phyloP scores from a whole-genome alignment of 441 rosid species.

The Pelargonium cotyledonis region DNA sequence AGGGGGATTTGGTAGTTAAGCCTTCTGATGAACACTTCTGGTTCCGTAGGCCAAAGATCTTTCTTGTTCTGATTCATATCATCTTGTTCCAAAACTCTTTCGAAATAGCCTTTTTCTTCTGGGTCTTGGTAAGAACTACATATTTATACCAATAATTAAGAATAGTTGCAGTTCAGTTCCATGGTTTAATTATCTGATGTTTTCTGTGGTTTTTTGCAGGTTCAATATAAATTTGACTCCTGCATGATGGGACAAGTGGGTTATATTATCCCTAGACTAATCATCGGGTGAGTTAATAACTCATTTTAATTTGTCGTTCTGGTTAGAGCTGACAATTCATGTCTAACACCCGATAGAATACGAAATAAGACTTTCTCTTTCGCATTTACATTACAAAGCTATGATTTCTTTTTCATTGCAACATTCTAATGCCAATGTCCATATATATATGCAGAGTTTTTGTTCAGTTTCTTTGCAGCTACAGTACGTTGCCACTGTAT shows the following conservation, averaged over 20 bases:
- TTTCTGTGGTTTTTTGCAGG: slow-evolving; percentile 30
- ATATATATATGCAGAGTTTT: slow-evolving; percentile 24
- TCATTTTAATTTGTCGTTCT: too few species aligned
- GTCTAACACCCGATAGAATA: too few species aligned
- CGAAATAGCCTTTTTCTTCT: slow-evolving; percentile 72
- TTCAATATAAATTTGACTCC: slow-evolving; percentile 63
- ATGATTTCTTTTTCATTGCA: too few species aligned
- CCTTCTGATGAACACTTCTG: slow-evolving; percentile 84
- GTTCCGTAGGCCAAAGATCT: slow-evolving; percentile 53
- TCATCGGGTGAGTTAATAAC: slow-evolving; percentile 50
- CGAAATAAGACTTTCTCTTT: not conserved
- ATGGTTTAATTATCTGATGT: not conserved
- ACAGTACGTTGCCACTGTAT: slow-evolving; percentile 87
- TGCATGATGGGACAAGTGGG: slow-evolving; percentile 64
- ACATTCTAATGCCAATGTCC: not conserved
- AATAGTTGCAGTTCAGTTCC: slow-evolving; percentile 10
- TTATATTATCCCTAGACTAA: slow-evolving; percentile 68
- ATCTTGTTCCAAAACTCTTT: slow-evolving; percentile 83
- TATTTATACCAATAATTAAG: not conserved
- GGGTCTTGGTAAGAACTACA: slow-evolving; percentile 49
- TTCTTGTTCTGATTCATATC: slow-evolving; percentile 66
- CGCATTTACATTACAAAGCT: not conserved
- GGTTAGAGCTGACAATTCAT: not conserved
- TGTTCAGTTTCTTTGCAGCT: slow-evolving; percentile 85
- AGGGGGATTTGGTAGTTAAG: slow-evolving; percentile 52